phyloP scores from a whole-genome alignment of 2,329 filamentous ascomycete species.

The Talaromyces sp. region DNA sequence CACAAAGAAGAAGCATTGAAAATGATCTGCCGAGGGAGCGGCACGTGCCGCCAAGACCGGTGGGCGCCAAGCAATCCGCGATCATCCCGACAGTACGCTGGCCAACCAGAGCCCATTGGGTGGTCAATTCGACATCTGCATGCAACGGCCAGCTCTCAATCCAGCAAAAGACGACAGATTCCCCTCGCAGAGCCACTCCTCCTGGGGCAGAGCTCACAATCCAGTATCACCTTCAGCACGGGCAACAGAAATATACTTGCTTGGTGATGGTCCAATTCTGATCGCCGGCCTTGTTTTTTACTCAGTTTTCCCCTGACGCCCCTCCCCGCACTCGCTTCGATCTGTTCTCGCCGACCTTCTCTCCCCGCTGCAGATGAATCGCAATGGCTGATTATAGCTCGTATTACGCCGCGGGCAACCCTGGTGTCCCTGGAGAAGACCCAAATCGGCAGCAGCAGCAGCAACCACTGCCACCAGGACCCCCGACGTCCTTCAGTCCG shows the following conservation, averaged over 20 bases:
- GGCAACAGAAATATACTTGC: neutral
- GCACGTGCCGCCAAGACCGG: conserved; percentile 9
- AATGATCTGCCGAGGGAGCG: neutral
- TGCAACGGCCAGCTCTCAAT: neutral
- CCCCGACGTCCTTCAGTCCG: conserved; percentile 22
- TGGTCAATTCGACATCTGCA: conserved; percentile 24
- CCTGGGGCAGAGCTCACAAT: conserved; percentile 8
- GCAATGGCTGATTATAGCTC: conserved; percentile 38
- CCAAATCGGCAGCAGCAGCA: conserved; percentile 48
- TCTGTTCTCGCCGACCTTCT: neutral
- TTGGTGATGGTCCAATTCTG: conserved; percentile 11
- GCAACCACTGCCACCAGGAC: conserved; percentile 41
- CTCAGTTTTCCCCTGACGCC: neutral
- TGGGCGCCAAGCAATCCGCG: conserved; percentile 25
- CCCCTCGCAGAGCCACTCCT: neutral
- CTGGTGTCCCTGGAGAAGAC: conserved; percentile 38
- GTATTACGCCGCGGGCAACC: conserved; percentile 35
- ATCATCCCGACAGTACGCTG: conserved; percentile 3
- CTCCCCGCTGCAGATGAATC: conserved; percentile 22
- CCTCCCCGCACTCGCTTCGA: conserved; percentile 6
- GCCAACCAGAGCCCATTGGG: conserved; percentile 20
- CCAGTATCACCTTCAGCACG: neutral
- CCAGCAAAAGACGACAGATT: neutral
- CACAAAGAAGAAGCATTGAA: neutral
- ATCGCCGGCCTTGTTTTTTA: neutral